Evolutionary conservation across 2,329 filamentous ascomycete genomes (phyloP).

Genomic region (Aspergillus pseudoviridinutans): DNA sequence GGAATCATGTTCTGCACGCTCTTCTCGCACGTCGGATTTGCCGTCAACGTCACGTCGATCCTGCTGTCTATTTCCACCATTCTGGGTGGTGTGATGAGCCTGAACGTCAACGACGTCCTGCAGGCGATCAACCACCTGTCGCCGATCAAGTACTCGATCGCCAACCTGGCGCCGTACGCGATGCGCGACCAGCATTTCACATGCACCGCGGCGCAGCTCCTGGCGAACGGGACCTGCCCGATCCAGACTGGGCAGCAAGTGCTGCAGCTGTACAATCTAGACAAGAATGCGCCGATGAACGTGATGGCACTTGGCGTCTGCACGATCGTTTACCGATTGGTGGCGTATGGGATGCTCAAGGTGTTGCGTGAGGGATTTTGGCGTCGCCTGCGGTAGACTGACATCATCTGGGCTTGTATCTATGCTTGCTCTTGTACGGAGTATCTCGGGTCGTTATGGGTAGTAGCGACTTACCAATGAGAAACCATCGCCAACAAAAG

Average conservation of each 20-base stretch:
- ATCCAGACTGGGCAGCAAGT: slow-evolving; percentile 65
- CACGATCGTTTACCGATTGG: slow-evolving; percentile 60
- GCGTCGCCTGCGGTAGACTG: slow-evolving; percentile 8
- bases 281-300: slow-evolving; percentile 59
- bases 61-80: slow-evolving; percentile 67
- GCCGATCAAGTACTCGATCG: slow-evolving; percentile 67
- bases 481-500: not conserved
- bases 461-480: not conserved
- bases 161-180: slow-evolving; percentile 64
- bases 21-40: slow-evolving; percentile 70
- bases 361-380: slow-evolving; percentile 22
- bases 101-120: slow-evolving; percentile 64
- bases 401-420: not conserved
- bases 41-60: slow-evolving; percentile 67
- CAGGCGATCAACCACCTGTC: slow-evolving; percentile 65
- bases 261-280: slow-evolving; percentile 62
- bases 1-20: slow-evolving; percentile 79
- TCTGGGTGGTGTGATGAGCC: slow-evolving; percentile 68
- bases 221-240: slow-evolving; percentile 59
- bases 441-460: not conserved
- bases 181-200: slow-evolving; percentile 59
- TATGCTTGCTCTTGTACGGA: no score
- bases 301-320: slow-evolving; percentile 61
- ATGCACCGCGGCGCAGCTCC: slow-evolving; percentile 57
- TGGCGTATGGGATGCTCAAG: slow-evolving; percentile 42